Percentiles rank a stretch among this genome's conserved stretches.
These are phyloP conservation scores for Malassezia furfur DNA, from an alignment of 1,284 basidiomycete genomes.

Conservation along the genomic window DNA sequence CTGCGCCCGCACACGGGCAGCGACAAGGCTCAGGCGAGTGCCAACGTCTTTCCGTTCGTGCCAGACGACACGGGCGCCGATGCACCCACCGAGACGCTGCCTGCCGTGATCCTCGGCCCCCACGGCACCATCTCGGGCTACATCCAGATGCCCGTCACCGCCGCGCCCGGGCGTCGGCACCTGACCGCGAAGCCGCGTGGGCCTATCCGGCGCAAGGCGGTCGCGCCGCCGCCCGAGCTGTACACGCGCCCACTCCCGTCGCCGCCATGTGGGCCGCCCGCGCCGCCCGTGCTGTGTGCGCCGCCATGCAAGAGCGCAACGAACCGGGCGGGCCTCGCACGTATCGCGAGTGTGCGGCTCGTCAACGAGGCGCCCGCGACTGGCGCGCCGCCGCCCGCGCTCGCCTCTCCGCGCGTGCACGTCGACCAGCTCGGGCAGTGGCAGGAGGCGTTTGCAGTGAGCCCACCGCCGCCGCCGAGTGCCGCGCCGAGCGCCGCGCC, in stretches of 20 bases:
- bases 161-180: neutral
- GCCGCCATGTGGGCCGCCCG: neutral
- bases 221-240: neutral
- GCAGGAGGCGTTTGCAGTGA: too few species aligned
- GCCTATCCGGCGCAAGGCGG: neutral
- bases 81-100: neutral
- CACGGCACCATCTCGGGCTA: neutral
- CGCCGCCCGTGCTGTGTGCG: neutral
- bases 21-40: neutral
- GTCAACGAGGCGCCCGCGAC: too few species aligned
- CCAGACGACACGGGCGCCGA: neutral
- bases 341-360: too few species aligned
- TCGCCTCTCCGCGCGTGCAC: neutral
- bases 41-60: neutral
- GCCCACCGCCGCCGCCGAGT: too few species aligned
- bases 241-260: neutral
- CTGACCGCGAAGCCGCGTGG: neutral
- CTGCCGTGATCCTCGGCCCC: neutral
- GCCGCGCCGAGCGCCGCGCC: neutral
- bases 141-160: neutral
- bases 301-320: too few species aligned
- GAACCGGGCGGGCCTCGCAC: too few species aligned
- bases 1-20: neutral
- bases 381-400: too few species aligned
- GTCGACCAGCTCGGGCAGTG: neutral